Evolutionary conservation across 2,329 filamentous ascomycete genomes (phyloP), one percentile per base, ranked within the genome.

Genomic region (Epichloe sibirici): DNA sequence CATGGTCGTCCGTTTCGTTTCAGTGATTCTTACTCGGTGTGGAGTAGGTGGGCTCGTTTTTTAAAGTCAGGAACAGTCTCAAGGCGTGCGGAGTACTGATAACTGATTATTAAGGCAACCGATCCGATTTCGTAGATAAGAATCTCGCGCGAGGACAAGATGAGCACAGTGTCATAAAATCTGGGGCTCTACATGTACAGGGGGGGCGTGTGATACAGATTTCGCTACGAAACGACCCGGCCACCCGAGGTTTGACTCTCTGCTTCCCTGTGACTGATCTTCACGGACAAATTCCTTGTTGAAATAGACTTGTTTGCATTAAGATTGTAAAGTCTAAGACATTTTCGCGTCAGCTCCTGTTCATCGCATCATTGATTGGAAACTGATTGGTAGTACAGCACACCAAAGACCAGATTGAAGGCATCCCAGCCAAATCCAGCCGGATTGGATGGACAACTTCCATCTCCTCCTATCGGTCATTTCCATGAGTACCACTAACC

Each of bases 321-420:
- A 52, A 55, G 55, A 53, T 52, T 52, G 50, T 44, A 51, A 57
- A 49, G 55, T 57, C 55, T 56, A 28, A 57, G 55, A 57, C 55
- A 55, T 28, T 11, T 40, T 49, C 38, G 37, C 23, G 38, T 28
- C 11, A 34, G 37, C 5, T 21, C 47, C 15, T 21, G 21, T 34
- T 17, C 37, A 42, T 34, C 12, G 40, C 13, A 34, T 21, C 48
- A 45, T 50, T 44, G 40, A 44, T 8, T 37, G 12, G 42, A n/a
- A 43, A 43, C 23, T 43, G 40, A 21, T 2, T 13, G 17, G 21
- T 28, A 12, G 43, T 12, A 1, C 17, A 45, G 40, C 15, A 23
- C 40, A 42, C 6, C 8, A 42, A 8, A 43, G 23, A 40, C 13
- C 23, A 45, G 43, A 15, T 40, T 50, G 39, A 31, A 50, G 23